Base-by-base conservation (phyloP, 2,329 filamentous ascomycete species). In the Paecilomyces variotii region DNA sequence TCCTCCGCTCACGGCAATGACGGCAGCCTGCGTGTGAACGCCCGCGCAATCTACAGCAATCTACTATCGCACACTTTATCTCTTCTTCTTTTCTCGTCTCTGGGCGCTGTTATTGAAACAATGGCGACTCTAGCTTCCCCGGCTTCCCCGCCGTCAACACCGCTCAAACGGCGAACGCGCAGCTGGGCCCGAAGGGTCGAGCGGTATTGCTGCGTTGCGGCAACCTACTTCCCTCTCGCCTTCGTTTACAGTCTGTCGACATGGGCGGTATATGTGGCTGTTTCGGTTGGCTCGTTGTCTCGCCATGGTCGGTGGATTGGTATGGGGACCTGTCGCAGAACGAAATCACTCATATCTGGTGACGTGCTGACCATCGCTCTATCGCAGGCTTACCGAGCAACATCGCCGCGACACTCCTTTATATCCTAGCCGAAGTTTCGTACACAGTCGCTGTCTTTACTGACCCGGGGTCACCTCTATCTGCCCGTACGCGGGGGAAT, bases 371-470 rank as follows among this genome's bases (percentile, higher is more conserved):
- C 54, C 11, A 14, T 45, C 11, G 34, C 11, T 4, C 6, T 51
- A 14, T 27, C 6, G 25, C 54, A 78, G 76, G 74, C 32, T 53
- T 70, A 5, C 68, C 78, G 56, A 78, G 78, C 2, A 89, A 89
- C 9, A 70, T 82, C 49, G 70, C 90, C 56, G 91, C 87, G 53
- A 72, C 93, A 62, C 60, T 83, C 34, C 82, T 97, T 61, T 97
- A 92, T 68, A 64, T 84, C 57, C 79, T 96, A 68, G 85, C 95
- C 62, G 93, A 94, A 74, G 89, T 87, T 82, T 93, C 84, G 67
- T 99, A 99, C 77, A 94, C 90, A 0, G 87, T 87, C 52, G 94
- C 94, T 68, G 93, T 97, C 62, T 97, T 97, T 77, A 96, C 91
- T 26, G 85, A 88, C 63, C 93, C 94, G 4, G 94, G 94, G 52